A percentile compares a stretch with the other conserved stretches of the same genome.
phyloP scores from a whole-genome alignment of 345 rosid genomes.

The Camelina neglecta region DNA sequence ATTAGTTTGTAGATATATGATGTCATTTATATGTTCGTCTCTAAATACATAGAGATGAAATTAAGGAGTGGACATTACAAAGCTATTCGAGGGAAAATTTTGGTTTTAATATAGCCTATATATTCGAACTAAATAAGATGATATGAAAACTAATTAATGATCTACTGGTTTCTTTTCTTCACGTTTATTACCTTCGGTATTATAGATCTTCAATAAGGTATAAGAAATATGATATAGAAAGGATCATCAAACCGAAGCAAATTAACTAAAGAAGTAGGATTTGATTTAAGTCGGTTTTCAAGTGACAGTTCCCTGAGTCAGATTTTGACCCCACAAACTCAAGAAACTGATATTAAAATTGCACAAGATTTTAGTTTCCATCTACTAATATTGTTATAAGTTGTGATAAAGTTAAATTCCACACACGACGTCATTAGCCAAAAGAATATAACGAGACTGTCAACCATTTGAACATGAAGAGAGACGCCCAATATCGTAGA shows the following conservation, averaged over 20 bases:
- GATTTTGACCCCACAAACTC: constrained; percentile 34
- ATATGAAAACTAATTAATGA: background rate
- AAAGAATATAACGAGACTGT: background rate
- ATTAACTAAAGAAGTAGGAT: background rate
- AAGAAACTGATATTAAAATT: constrained; percentile 10
- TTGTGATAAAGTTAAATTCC: constrained; percentile 9
- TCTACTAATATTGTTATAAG: constrained; percentile 23
- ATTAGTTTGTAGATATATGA: background rate
- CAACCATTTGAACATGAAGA: constrained; percentile 3
- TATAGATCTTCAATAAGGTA: background rate
- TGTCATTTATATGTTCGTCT: constrained; percentile 6
- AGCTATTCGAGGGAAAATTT: background rate
- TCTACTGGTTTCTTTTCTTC: background rate
- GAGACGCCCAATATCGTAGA: background rate
- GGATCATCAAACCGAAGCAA: constrained; percentile 23
- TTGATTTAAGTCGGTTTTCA: constrained; percentile 27
- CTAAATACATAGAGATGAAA: background rate
- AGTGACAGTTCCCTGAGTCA: constrained; percentile 40
- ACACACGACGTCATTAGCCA: constrained; percentile 21
- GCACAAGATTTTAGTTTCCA: constrained; percentile 24
- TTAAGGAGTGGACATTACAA: background rate
- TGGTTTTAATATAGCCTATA: background rate
- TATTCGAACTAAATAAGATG: constrained; percentile 4
- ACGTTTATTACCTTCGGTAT: constrained; percentile 2
- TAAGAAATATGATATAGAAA: background rate